phyloP scores from a whole-genome alignment of 2,329 filamentous ascomycete genomes.

The Fusarium sp. region DNA sequence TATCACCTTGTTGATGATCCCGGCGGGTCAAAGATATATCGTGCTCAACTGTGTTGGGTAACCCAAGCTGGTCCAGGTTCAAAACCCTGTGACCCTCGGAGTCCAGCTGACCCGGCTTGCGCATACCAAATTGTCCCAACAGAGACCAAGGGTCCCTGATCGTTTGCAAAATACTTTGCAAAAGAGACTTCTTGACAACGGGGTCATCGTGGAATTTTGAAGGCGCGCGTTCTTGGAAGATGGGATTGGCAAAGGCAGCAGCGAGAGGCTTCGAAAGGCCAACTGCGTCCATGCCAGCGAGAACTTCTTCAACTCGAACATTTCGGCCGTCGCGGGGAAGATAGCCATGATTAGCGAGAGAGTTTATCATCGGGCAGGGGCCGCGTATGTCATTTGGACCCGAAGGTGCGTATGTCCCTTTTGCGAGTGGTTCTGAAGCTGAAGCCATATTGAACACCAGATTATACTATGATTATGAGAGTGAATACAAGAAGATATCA shows the following conservation, averaged over 20 bases:
- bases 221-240: conserved; percentile 31
- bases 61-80: conserved; percentile 34
- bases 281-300: conserved; percentile 23
- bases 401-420: conserved; percentile 30
- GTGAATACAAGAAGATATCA: not conserved
- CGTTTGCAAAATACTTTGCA: conserved; percentile 7
- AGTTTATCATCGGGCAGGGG: conserved; percentile 39
- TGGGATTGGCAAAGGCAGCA: conserved; percentile 33
- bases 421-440: conserved; percentile 7
- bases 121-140: conserved; percentile 33
- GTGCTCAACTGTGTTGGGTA: conserved; percentile 35
- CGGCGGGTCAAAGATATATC: conserved; percentile 39
- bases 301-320: conserved; percentile 25
- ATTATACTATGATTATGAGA: not conserved
- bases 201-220: conserved; percentile 8
- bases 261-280: conserved; percentile 35
- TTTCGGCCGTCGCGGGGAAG: conserved; percentile 36
- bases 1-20: conserved; percentile 35
- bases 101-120: conserved; percentile 33
- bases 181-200: not conserved
- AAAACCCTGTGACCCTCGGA: conserved; percentile 24
- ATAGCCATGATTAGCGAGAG: conserved; percentile 40
- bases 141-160: conserved; percentile 33
- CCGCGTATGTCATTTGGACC: conserved; percentile 31
- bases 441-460: conserved; percentile 12